Percentiles rank a stretch among this genome's conserved stretches.
Conservation (phyloP, 768 basidiomycete species). For the Macrocybe gigantea region DNA sequence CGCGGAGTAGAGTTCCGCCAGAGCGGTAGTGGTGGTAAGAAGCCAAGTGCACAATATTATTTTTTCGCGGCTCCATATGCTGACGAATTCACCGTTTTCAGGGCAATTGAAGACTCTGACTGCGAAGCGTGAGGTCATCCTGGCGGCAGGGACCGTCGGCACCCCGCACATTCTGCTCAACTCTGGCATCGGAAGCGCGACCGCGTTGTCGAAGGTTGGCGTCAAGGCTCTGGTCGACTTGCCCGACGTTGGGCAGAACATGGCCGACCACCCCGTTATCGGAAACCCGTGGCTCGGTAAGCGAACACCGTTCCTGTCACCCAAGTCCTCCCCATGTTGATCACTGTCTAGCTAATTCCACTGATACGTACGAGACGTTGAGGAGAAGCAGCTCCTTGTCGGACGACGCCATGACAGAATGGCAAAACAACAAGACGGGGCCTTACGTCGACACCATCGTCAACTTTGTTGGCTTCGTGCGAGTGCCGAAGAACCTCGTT, state of each 20-base stretch:
- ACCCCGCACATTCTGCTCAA: constrained; percentile 5
- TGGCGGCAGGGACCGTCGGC: constrained; percentile 7
- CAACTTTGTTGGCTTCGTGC: constrained; percentile 17
- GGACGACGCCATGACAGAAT: constrained; percentile 5
- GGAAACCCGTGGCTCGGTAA: constrained; percentile 12
- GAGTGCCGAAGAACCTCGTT: constrained; percentile 15
- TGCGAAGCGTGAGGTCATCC: constrained; percentile 7
- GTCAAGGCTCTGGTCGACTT: not conserved
- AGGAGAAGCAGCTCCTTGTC: not conserved
- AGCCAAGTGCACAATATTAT: not conserved
- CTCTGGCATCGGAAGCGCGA: constrained; percentile 4
- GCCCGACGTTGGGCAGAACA: constrained; percentile 1
- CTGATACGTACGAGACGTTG: not conserved
- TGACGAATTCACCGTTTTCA: not conserved
- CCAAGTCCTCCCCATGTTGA: no score
- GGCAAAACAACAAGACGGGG: constrained; percentile 16
- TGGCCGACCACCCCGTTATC: not conserved
- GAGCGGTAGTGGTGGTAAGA: not conserved
- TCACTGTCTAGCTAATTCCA: not conserved
- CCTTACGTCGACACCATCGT: constrained; percentile 13
- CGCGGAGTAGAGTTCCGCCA: constrained; percentile 9
- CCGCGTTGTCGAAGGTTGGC: not conserved
- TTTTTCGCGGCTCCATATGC: not conserved
- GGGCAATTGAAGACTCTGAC: not conserved
- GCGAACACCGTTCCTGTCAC: constrained; percentile 6